Conservation (phyloP, 768 basidiomycete genomes). For the Boletus speciosus region DNA sequence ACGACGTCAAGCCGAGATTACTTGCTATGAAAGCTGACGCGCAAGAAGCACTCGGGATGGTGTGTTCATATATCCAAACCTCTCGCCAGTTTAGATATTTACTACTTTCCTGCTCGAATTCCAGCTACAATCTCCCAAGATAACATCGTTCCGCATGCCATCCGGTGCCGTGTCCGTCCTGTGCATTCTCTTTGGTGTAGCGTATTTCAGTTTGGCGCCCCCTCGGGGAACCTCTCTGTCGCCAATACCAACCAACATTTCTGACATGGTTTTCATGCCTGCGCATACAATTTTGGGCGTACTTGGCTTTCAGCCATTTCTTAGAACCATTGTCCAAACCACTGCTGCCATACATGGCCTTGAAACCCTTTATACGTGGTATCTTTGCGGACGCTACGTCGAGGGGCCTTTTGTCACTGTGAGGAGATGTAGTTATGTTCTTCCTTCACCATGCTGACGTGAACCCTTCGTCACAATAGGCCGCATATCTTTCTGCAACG, state of each 20-base stretch:
- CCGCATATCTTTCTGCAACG: slow-evolving; percentile 49
- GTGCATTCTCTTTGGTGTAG: slow-evolving; percentile 9
- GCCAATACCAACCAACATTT: slow-evolving; percentile 10
- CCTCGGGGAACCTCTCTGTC: slow-evolving; percentile 17
- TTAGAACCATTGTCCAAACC: slow-evolving; percentile 6
- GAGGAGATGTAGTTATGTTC: background rate
- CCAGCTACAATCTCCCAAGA: slow-evolving; percentile 63
- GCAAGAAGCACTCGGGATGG: slow-evolving; percentile 79
- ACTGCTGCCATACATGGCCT: slow-evolving; percentile 12
- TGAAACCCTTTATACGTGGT: slow-evolving; percentile 29
- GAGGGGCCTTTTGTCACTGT: slow-evolving; percentile 18
- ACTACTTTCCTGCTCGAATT: background rate
- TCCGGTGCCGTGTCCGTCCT: slow-evolving; percentile 27
- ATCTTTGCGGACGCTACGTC: slow-evolving; percentile 31
- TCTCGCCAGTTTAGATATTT: background rate
- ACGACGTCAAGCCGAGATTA: slow-evolving; percentile 78
- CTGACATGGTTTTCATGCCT: slow-evolving; percentile 20
- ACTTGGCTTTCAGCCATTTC: slow-evolving; percentile 19
- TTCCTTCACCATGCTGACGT: background rate
- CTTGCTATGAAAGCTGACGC: slow-evolving; percentile 78
- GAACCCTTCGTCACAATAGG: slow-evolving; percentile 32
- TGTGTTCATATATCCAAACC: slow-evolving; percentile 29
- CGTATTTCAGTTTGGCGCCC: slow-evolving; percentile 20
- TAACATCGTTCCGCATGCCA: slow-evolving; percentile 54
- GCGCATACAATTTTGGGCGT: slow-evolving; percentile 9